Evolutionary conservation across 2,329 filamentous ascomycete species (phyloP).

Genomic region (Neocatenulostroma microsporum): DNA sequence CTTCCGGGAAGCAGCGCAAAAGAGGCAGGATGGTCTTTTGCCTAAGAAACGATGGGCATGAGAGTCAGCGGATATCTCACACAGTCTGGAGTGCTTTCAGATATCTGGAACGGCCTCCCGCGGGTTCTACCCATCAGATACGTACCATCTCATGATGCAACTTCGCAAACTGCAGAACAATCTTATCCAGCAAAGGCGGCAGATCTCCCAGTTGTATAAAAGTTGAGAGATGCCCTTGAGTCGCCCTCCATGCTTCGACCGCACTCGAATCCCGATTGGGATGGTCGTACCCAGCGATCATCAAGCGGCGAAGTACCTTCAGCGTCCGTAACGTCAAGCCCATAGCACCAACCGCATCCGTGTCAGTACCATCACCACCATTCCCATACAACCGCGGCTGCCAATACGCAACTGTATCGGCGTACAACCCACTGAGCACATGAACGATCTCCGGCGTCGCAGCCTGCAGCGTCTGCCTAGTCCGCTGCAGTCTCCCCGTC

Average conservation of each 20-base stretch:
- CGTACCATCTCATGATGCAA: constrained; percentile 86
- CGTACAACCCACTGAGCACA: constrained; percentile 69
- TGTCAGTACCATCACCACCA: constrained; percentile 46
- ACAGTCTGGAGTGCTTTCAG: no score
- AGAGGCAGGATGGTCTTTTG: constrained; percentile 67
- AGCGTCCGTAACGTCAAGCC: constrained; percentile 70
- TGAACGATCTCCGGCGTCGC: constrained; percentile 78
- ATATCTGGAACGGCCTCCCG: no score
- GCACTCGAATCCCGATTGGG: constrained; percentile 73
- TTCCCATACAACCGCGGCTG: constrained; percentile 20
- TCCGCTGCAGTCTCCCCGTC: constrained; percentile 66
- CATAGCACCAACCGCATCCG: constrained; percentile 57
- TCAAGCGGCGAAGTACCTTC: constrained; percentile 69
- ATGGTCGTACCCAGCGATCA: constrained; percentile 74
- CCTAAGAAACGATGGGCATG: no score
- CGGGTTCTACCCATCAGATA: no score
- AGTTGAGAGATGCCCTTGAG: constrained; percentile 68
- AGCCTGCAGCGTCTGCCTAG: constrained; percentile 67
- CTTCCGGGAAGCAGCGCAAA: constrained; percentile 78
- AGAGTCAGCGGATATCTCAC: no score
- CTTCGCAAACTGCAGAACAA: constrained; percentile 84
- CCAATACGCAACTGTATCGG: constrained; percentile 63
- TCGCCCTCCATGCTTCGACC: constrained; percentile 69
- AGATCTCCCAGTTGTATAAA: constrained; percentile 45
- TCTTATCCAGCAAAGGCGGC: constrained; percentile 59